Conservation (phyloP, 345 rosid species). For the Turnera subulata region DNA sequence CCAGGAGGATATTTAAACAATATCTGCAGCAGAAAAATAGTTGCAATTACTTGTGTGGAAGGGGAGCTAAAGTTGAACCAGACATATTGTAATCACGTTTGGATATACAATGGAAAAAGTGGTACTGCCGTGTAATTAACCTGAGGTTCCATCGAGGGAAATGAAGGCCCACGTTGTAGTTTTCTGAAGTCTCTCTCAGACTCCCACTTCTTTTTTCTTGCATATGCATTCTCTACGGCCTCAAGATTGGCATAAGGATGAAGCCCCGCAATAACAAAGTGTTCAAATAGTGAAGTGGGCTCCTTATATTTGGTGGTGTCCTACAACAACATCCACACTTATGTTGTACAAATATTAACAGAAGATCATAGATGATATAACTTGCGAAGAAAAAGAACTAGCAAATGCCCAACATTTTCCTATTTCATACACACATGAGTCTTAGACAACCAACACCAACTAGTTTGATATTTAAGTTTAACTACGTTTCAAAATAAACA, state of each 20-base stretch:
- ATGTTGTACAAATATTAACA: too few species aligned
- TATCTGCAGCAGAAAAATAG: constrained; percentile 40
- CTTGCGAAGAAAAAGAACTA: not conserved
- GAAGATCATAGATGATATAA: constrained; percentile 19
- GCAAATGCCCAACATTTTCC: not conserved
- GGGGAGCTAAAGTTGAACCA: not conserved
- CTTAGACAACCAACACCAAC: too few species aligned
- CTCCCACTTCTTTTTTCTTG: constrained; percentile 84
- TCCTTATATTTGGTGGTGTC: constrained; percentile 59
- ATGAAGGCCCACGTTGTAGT: constrained; percentile 61
- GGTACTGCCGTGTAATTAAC: constrained; percentile 30
- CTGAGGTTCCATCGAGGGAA: constrained; percentile 89
- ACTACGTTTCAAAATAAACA: too few species aligned
- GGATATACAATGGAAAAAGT: constrained; percentile 2
- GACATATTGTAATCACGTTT: not conserved
- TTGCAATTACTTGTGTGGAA: constrained; percentile 9
- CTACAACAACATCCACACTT: too few species aligned
- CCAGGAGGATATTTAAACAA: constrained; percentile 93
- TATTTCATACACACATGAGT: too few species aligned
- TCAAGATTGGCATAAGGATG: constrained; percentile 74
- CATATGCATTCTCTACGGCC: constrained; percentile 76
- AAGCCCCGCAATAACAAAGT: constrained; percentile 83
- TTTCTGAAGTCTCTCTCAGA: constrained; percentile 50
- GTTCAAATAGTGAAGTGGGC: constrained; percentile 82
- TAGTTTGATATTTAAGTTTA: too few species aligned